Evolutionary conservation across 2,329 filamentous ascomycete species (phyloP), one percentile per base, ranked within the genome.

Genomic region (Aspergillus versicolor): DNA sequence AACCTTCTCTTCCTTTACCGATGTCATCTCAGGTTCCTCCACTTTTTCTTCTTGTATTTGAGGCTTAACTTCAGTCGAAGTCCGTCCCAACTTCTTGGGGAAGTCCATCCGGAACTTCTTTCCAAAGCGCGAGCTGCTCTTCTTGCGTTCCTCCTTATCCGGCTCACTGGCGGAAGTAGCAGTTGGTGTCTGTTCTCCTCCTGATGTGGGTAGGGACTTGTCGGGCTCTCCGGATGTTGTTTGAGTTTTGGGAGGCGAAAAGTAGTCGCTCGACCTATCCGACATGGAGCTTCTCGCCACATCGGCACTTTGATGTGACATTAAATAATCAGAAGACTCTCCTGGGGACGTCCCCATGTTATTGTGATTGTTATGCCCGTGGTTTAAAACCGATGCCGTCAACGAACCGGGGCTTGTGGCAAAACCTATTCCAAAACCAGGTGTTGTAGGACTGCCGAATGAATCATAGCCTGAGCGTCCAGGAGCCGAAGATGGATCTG

Each of bases 91-190:
- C 74, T 96, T 96, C 79, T 95, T 97, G 67, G 88, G 88, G 64
- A 74, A 83, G 59, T 81, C 83, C 84, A 90, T 88, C 47, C 89
- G 86, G 73, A 96, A 92, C 66, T 91, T 91, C 77, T 92, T 94
- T 43, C 89, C 86, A 70, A 96, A 95, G 5, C 91, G 79, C 2
- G 83, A 87, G 54, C 80, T 65, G 2, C 68, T 72, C 50, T 75
- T 76, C 59, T 83, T 83, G 61, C 90, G 87, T 63, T 85, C 84
- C 67, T 86, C 77, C 72, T 88, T 81, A 57, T 85, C 77, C 54
- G 80, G 76, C 47, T 82, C 85, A 1, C 84, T 82, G 9, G 82
- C 81, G 61, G 78, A 75, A 34, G 75, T 77, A 52, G 80, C 78
- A 1, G 79, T 74, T 2, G 77, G 74, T 46, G 76, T 66, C 45